Evolutionary conservation across 768 basidiomycete genomes (phyloP).

Genomic region (Lepiota brunneoincarnata): DNA sequence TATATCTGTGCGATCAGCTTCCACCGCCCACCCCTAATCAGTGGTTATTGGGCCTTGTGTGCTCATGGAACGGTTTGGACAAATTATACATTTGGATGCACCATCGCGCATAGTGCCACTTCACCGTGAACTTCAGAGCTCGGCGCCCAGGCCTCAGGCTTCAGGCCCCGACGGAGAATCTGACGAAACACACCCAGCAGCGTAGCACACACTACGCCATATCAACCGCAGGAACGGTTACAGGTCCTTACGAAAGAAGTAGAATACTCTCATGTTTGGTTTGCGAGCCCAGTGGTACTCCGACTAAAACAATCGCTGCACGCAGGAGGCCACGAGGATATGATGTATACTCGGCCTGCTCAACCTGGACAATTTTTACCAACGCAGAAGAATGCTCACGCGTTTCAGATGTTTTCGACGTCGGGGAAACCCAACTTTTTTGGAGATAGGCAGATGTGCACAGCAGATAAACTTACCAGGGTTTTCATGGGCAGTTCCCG

Average conservation of each 20-base stretch:
- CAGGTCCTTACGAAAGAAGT: conserved; percentile 1
- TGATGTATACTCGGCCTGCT: not conserved
- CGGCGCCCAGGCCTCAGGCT: not conserved
- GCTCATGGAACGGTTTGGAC: no score
- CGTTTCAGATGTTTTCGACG: conserved; percentile 9
- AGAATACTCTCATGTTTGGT: conserved; percentile 8
- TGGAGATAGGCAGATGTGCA: conserved; percentile 5
- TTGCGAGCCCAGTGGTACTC: not conserved
- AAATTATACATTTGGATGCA: not conserved
- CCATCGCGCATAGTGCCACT: not conserved
- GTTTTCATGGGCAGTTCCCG: conserved; percentile 4
- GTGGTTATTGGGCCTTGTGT: no score
- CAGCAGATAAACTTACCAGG: not conserved
- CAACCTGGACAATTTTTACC: not conserved
- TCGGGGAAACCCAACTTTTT: not conserved
- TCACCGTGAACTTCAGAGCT: not conserved
- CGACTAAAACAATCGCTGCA: not conserved
- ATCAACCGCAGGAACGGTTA: not conserved
- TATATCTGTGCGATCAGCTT: not conserved
- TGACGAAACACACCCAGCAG: not conserved
- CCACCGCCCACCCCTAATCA: not conserved
- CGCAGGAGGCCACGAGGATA: conserved; percentile 10
- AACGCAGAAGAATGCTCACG: not conserved
- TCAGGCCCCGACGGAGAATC: not conserved
- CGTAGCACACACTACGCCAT: conserved; percentile 2